These are phyloP conservation scores for Zangia roseola DNA, from an alignment of 768 basidiomycete genomes.

Conservation along the genomic window DNA sequence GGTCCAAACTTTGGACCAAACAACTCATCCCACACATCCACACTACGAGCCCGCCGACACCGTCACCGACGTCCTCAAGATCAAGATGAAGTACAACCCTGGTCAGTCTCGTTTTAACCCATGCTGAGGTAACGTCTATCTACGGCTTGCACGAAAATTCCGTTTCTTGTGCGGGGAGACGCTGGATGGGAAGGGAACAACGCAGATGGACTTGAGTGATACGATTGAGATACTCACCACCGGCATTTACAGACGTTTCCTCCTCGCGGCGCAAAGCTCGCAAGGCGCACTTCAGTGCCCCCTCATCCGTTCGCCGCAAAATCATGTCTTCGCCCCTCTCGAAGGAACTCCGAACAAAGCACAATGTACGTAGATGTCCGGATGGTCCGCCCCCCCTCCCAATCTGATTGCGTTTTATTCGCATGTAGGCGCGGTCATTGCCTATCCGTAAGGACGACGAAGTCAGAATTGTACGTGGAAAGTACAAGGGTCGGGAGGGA, in stretches of 20 bases:
- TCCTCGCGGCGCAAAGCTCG: constrained; percentile 96
- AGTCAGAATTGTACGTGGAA: constrained; percentile 93
- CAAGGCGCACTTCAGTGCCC: constrained; percentile 96
- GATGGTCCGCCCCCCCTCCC: background rate
- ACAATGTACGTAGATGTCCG: constrained; percentile 64
- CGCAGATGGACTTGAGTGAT: constrained; percentile 42
- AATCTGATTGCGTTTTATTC: background rate
- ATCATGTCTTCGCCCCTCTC: constrained; percentile 97
- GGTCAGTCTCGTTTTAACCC: constrained; percentile 52
- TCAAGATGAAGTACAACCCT: constrained; percentile 77
- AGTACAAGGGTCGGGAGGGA: constrained; percentile 98
- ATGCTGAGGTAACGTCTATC: constrained; percentile 16
- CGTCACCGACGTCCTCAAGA: constrained; percentile 64
- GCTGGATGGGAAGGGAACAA: constrained; percentile 52
- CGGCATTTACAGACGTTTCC: constrained; percentile 63
- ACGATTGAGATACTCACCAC: constrained; percentile 32
- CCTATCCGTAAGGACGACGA: constrained; percentile 99
- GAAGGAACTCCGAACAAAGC: constrained; percentile 90
- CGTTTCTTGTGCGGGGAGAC: constrained; percentile 31
- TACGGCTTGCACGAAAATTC: constrained; percentile 24
- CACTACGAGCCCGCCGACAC: constrained; percentile 36
- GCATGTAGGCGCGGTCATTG: constrained; percentile 74
- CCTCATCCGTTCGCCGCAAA: constrained; percentile 92
- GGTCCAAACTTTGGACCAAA: constrained; percentile 38
- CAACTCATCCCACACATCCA: constrained; percentile 21